These are phyloP conservation scores for Ophiostoma sp. DNA, from an alignment of 2,329 filamentous ascomycete genomes.

Conservation along the genomic window DNA sequence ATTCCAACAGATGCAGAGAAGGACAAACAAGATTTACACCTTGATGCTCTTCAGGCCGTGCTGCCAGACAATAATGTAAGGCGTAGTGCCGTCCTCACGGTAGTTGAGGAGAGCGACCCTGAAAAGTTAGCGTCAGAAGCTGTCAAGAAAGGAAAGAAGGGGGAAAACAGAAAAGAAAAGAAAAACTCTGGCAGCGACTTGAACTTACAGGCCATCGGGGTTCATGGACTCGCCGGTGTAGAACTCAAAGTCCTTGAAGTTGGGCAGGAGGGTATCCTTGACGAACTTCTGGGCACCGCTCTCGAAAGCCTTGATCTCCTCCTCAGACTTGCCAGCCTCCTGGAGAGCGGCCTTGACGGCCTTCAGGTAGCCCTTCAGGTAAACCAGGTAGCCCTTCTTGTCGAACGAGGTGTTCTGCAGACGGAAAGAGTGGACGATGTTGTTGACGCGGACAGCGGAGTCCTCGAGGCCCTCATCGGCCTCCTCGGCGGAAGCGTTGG, in stretches of 20 bases:
- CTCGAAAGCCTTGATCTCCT: conserved; percentile 77
- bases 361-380: conserved; percentile 97
- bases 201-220: conserved; percentile 82
- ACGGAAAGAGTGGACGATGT: conserved; percentile 91
- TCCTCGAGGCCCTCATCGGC: conserved; percentile 76
- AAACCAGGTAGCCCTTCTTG: conserved; percentile 81
- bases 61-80: conserved; percentile 92
- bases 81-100: conserved; percentile 92
- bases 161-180: neutral
- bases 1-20: neutral
- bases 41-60: conserved; percentile 86
- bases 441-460: conserved; percentile 72
- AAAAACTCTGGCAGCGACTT: conserved; percentile 31
- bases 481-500: conserved; percentile 95
- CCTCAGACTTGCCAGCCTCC: conserved; percentile 57
- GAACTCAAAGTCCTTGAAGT: conserved; percentile 97
- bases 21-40: conserved; percentile 64
- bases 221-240: conserved; percentile 91
- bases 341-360: conserved; percentile 70
- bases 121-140: neutral
- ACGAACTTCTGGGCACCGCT: conserved; percentile 69
- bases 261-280: conserved; percentile 77
- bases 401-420: conserved; percentile 75
- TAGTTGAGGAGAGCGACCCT: conserved; percentile 94
- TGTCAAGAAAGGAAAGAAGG: neutral